phyloP scores from a whole-genome alignment of 306 rosid genomes.

The Quercus rubra region DNA sequence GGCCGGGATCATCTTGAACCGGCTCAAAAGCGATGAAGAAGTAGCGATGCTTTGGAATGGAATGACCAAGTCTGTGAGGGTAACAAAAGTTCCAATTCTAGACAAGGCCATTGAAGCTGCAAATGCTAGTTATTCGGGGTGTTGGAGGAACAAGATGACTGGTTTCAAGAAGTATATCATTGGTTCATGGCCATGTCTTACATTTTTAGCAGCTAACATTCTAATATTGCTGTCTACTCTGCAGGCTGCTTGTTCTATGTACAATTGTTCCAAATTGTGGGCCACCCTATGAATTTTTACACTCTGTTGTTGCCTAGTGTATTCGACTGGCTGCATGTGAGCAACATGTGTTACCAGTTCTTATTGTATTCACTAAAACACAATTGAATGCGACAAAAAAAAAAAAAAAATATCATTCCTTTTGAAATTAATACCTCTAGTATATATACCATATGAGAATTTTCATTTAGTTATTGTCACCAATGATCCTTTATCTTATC shows the following conservation, averaged over 20 bases:
- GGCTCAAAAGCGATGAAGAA: not conserved
- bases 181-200: conserved; percentile 10
- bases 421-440: too few relatives aligned
- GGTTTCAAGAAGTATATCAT: not conserved
- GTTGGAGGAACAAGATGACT: conserved; percentile 7
- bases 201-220: not conserved
- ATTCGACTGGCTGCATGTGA: not conserved
- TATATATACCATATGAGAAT: too few relatives aligned
- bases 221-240: not conserved
- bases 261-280: not conserved
- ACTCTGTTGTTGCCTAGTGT: not conserved
- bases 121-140: not conserved
- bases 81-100: not conserved
- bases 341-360: not conserved
- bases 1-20: not conserved
- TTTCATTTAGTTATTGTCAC: too few relatives aligned
- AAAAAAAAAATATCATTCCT: too few relatives aligned
- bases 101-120: conserved; percentile 5
- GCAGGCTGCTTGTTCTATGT: not conserved
- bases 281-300: not conserved
- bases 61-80: conserved; percentile 1
- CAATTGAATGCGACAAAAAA: too few relatives aligned
- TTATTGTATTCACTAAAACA: not conserved
- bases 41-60: conserved; percentile 7
- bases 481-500: too few relatives aligned